A percentile compares a stretch with the other conserved stretches of the same genome.
Conservation (phyloP, 768 basidiomycete species). For the Boletus rubescentipes region DNA sequence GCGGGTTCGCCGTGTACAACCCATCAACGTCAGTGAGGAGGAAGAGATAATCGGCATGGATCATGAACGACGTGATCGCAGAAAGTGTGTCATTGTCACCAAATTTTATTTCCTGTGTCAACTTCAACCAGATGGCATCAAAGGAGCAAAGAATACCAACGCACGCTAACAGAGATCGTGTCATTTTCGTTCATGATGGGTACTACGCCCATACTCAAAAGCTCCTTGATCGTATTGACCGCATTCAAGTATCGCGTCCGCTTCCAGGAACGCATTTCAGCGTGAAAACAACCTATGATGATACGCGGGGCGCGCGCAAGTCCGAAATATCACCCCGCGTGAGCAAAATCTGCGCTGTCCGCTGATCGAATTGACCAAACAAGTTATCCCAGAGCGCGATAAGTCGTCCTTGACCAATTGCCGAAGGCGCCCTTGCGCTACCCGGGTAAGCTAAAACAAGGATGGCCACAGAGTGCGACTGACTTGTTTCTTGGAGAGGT, state of each 20-base stretch:
- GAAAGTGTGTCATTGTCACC: conserved; percentile 99
- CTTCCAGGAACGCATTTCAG: conserved; percentile 40
- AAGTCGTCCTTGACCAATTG: conserved; percentile 93
- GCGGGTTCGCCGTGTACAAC: conserved; percentile 91
- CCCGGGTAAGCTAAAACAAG: conserved; percentile 16
- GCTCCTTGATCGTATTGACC: conserved; percentile 90
- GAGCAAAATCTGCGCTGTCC: conserved; percentile 91
- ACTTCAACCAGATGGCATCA: conserved; percentile 1
- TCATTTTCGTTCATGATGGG: conserved; percentile 99
- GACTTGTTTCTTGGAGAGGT: conserved; percentile 88
- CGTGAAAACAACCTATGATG: neutral
- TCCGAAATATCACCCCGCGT: conserved; percentile 98
- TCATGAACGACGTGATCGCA: conserved; percentile 96
- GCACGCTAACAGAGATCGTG: conserved; percentile 93
- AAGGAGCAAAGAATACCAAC: conserved; percentile 30
- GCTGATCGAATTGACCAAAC: conserved; percentile 90
- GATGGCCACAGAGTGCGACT: conserved; percentile 22
- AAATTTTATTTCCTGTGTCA: conserved; percentile 95
- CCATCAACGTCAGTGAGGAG: conserved; percentile 96
- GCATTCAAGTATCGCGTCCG: conserved; percentile 95
- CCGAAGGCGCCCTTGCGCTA: conserved; percentile 77
- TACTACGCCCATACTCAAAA: conserved; percentile 90
- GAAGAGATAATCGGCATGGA: conserved; percentile 97
- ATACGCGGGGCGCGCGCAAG: conserved; percentile 45
- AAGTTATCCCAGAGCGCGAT: conserved; percentile 98